Conservation (phyloP, 2,329 filamentous ascomycete genomes). For the Escovopsis sp. region DNA sequence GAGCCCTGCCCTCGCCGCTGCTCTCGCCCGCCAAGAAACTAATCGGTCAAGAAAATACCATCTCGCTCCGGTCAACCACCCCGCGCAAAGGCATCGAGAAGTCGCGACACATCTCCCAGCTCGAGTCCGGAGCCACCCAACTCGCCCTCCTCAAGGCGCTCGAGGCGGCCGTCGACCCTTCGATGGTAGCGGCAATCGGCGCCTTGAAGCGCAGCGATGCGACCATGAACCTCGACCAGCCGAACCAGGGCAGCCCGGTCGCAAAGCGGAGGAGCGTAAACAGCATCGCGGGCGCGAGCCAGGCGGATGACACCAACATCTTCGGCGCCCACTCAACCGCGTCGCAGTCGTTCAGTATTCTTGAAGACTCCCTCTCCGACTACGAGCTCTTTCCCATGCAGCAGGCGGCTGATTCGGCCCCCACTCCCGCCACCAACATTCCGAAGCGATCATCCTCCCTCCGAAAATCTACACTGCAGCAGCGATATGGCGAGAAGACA, state of each 20-base stretch:
- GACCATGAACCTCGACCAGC: constrained; percentile 73
- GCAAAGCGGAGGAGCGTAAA: constrained; percentile 85
- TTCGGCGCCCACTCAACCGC: constrained; percentile 46
- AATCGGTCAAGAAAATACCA: constrained; percentile 29
- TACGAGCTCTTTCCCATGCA: constrained; percentile 30
- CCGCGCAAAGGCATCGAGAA: constrained; percentile 25
- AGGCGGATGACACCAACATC: constrained; percentile 50
- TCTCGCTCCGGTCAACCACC: constrained; percentile 19
- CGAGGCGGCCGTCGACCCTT: constrained; percentile 25
- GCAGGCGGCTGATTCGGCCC: constrained; percentile 25
- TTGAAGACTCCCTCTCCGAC: constrained; percentile 33
- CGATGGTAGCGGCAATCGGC: constrained; percentile 39
- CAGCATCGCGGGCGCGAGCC: constrained; percentile 47
- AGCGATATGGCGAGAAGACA: constrained; percentile 57
- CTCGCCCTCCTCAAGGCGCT: constrained; percentile 35
- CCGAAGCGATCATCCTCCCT: constrained; percentile 62
- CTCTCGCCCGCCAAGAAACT: constrained; percentile 20
- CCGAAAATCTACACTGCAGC: constrained; percentile 75
- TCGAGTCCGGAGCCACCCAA: constrained; percentile 41
- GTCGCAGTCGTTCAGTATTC: constrained; percentile 35
- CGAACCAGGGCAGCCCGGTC: constrained; percentile 67
- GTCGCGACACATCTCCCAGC: constrained; percentile 39
- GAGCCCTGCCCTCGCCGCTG: constrained; percentile 31
- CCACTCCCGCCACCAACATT: constrained; percentile 36
- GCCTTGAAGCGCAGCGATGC: constrained; percentile 87